These are phyloP conservation scores for Tricholoma saponaceum DNA, from an alignment of 768 basidiomycete species.

Conservation along the genomic window DNA sequence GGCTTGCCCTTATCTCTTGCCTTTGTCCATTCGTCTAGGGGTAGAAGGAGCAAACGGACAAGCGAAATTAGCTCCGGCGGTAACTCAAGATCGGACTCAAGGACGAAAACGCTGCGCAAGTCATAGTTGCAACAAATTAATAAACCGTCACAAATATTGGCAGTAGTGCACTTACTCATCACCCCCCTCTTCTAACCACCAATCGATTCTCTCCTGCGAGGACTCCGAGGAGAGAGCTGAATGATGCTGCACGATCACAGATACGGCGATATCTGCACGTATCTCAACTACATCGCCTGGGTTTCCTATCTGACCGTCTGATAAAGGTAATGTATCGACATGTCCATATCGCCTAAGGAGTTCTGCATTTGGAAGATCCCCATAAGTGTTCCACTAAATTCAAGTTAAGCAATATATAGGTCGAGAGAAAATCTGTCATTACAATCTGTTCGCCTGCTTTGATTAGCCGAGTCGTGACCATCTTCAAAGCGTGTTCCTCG, in stretches of 20 bases:
- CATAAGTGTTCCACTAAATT: conserved; percentile 90
- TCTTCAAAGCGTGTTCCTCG: conserved; percentile 65
- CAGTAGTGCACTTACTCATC: conserved; percentile 65
- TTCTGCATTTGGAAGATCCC: conserved; percentile 88
- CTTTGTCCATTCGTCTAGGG: conserved; percentile 56
- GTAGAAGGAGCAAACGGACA: conserved; percentile 55
- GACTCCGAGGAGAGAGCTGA: conserved; percentile 19
- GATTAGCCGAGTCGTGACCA: conserved; percentile 78
- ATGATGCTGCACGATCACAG: conserved; percentile 25
- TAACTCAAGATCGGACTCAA: conserved; percentile 48
- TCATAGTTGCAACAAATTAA: neutral
- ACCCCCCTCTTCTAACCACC: conserved; percentile 88
- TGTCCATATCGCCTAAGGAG: conserved; percentile 94
- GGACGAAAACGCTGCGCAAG: conserved; percentile 44
- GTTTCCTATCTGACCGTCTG: conserved; percentile 53
- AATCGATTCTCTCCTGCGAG: conserved; percentile 70
- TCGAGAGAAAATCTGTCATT: conserved; percentile 21
- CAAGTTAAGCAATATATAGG: conserved; percentile 4
- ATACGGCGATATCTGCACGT: conserved; percentile 64
- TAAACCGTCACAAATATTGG: neutral
- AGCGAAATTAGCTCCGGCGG: conserved; percentile 62
- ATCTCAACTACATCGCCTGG: conserved; percentile 80
- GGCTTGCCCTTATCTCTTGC: conserved; percentile 58
- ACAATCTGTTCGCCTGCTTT: conserved; percentile 85
- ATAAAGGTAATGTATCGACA: conserved; percentile 68